Evolutionary conservation across 2,329 filamentous ascomycete genomes (phyloP).

Genomic region (Claviceps capensis): DNA sequence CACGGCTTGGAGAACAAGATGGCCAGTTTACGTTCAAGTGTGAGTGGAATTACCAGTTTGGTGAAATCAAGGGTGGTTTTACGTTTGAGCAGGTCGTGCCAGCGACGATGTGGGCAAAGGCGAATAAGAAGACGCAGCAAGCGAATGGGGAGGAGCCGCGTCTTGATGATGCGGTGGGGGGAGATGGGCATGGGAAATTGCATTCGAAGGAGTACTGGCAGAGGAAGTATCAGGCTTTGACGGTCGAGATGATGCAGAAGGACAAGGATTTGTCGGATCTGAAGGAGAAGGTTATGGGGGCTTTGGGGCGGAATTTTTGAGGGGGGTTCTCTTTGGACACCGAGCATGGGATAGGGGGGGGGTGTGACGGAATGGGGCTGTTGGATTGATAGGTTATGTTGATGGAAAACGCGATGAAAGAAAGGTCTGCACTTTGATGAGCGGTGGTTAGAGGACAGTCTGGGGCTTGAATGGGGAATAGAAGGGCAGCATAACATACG

Average conservation of each 20-base stretch:
- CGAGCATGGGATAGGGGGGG: too few relatives aligned
- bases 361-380: too few relatives aligned
- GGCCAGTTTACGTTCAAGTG: slow-evolving; percentile 34
- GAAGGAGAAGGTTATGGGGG: slow-evolving; percentile 28
- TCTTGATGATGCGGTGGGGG: slow-evolving; percentile 5
- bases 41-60: slow-evolving; percentile 42
- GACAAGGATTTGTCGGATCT: slow-evolving; percentile 37
- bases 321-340: background rate
- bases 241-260: slow-evolving; percentile 43
- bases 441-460: too few relatives aligned
- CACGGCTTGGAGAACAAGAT: slow-evolving; percentile 28
- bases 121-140: slow-evolving; percentile 9
- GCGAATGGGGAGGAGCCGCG: background rate
- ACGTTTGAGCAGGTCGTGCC: slow-evolving; percentile 36
- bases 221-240: slow-evolving; percentile 40
- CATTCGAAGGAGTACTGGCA: slow-evolving; percentile 33
- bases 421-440: too few relatives aligned
- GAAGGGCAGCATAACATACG: too few relatives aligned
- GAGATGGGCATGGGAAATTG: background rate
- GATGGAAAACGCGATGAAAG: too few relatives aligned
- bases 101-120: slow-evolving; percentile 27
- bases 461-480: too few relatives aligned
- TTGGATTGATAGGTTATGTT: too few relatives aligned
- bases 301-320: slow-evolving; percentile 13
- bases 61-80: slow-evolving; percentile 37